Percentiles rank a stretch among this genome's conserved stretches.
phyloP scores from a whole-genome alignment of 179 eudicot species.

The Drosera spatulata region DNA sequence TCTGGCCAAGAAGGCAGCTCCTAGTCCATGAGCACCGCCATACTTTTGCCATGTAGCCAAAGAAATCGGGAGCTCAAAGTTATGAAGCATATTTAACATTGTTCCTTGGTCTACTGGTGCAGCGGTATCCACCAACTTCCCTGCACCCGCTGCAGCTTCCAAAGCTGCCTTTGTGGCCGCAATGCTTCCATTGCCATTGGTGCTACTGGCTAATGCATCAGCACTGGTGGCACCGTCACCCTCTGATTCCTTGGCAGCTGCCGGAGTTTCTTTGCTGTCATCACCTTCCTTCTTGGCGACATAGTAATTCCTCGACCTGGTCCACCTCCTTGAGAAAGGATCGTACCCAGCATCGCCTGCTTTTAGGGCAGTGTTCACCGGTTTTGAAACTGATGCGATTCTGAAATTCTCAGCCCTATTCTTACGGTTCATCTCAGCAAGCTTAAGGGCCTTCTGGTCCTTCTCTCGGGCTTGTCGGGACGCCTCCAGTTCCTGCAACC shows the following conservation, averaged over 20 bases:
- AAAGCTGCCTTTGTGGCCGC: constrained; percentile 55
- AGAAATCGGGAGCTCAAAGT: constrained; percentile 67
- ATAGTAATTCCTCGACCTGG: constrained; percentile 78
- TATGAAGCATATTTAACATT: constrained; percentile 52
- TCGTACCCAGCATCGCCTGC: constrained; percentile 93
- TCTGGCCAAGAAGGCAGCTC: constrained; percentile 65
- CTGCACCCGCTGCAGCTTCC: constrained; percentile 73
- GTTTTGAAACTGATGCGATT: constrained; percentile 51
- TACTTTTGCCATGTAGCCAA: constrained; percentile 46
- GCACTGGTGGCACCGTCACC: neutral
- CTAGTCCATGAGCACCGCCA: constrained; percentile 68
- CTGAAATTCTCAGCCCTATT: constrained; percentile 78
- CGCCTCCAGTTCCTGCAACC: constrained; percentile 61
- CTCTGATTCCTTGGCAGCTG: neutral
- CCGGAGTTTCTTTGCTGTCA: constrained; percentile 4
- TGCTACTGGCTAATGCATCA: neutral
- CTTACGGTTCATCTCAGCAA: constrained; percentile 79
- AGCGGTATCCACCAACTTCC: constrained; percentile 75
- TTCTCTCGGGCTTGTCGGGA: constrained; percentile 32
- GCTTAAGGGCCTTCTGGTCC: constrained; percentile 50
- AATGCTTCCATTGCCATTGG: constrained; percentile 5
- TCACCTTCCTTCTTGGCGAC: constrained; percentile 22
- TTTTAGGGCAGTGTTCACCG: constrained; percentile 34
- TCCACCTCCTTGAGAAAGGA: constrained; percentile 94
- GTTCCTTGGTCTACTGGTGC: constrained; percentile 83